These are phyloP conservation scores for Arabidopsis hybrid DNA, from an alignment of 441 rosid species.

Conservation along the genomic window DNA sequence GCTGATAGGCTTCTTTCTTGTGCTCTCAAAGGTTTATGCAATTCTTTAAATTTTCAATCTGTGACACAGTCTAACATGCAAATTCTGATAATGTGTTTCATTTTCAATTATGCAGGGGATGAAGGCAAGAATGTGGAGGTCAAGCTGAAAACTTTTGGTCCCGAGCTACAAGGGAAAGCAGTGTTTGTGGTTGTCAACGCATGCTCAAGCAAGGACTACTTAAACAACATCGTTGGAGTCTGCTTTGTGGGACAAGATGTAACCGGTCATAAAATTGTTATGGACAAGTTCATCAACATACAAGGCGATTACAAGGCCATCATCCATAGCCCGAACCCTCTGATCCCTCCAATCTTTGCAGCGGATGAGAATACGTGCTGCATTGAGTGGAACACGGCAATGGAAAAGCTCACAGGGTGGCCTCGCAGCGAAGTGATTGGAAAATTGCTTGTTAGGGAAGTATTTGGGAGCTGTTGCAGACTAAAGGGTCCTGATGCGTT, in stretches of 20 bases:
- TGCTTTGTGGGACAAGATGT: conserved; percentile 95
- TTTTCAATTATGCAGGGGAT: conserved; percentile 66
- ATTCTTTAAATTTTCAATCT: conserved; percentile 31
- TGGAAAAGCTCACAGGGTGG: conserved; percentile 95
- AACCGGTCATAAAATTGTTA: conserved; percentile 82
- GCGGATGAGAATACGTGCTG: conserved; percentile 87
- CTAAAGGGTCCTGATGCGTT: conserved; percentile 87
- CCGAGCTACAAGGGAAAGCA: conserved; percentile 60
- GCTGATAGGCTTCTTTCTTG: conserved; percentile 69
- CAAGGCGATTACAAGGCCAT: conserved; percentile 95
- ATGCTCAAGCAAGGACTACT: conserved; percentile 89
- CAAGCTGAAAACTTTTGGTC: conserved; percentile 76
- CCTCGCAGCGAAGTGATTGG: conserved; percentile 72
- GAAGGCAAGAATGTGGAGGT: conserved; percentile 91
- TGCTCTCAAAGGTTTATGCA: conserved; percentile 74
- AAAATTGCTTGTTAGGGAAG: conserved; percentile 83
- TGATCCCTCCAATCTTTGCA: conserved; percentile 94
- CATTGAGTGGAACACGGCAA: conserved; percentile 91
- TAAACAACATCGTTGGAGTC: conserved; percentile 81
- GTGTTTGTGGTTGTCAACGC: conserved; percentile 88
- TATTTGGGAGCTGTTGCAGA: conserved; percentile 83
- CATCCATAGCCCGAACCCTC: conserved; percentile 84
- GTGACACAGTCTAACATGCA: background rate
- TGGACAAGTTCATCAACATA: conserved; percentile 90
- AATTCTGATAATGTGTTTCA: background rate